phyloP scores from a whole-genome alignment of 345 rosid species.

The Arabis hirsuta region DNA sequence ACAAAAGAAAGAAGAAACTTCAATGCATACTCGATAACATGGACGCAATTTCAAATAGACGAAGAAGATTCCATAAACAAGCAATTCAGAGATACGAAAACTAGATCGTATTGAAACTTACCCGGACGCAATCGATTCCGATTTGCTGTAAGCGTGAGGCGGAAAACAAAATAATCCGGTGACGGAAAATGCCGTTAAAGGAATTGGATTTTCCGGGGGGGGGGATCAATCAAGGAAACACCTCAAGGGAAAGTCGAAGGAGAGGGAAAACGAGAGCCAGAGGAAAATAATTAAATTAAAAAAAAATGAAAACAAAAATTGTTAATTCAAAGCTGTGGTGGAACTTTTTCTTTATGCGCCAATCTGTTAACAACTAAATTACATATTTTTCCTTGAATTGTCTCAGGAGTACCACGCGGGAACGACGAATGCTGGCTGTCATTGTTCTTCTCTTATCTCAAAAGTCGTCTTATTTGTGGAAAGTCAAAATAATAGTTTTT shows the following conservation, averaged over 20 bases:
- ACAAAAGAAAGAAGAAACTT: neutral
- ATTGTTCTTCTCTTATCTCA: neutral
- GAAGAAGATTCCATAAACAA: neutral
- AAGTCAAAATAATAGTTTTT: no score
- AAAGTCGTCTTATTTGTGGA: no score
- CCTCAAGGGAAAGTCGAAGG: neutral
- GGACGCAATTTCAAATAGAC: neutral
- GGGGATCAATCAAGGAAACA: neutral
- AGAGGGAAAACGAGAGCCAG: constrained; percentile 26
- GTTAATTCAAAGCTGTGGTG: neutral
- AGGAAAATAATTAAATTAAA: neutral
- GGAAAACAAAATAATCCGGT: neutral
- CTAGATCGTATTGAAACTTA: neutral
- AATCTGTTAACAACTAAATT: neutral
- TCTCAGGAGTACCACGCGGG: constrained; percentile 6
- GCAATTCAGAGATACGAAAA: no score
- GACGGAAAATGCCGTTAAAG: neutral
- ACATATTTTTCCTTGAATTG: neutral
- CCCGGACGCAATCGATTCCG: neutral
- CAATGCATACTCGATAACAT: neutral
- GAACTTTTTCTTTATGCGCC: constrained; percentile 16
- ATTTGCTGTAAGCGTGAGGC: neutral
- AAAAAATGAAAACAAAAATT: neutral
- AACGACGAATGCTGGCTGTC: neutral
- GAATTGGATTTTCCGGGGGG: neutral